Percentiles rank a stretch among this genome's conserved stretches.
Evolutionary conservation across 768 basidiomycete species (phyloP).

Genomic region (Trametes cinnabarina): DNA sequence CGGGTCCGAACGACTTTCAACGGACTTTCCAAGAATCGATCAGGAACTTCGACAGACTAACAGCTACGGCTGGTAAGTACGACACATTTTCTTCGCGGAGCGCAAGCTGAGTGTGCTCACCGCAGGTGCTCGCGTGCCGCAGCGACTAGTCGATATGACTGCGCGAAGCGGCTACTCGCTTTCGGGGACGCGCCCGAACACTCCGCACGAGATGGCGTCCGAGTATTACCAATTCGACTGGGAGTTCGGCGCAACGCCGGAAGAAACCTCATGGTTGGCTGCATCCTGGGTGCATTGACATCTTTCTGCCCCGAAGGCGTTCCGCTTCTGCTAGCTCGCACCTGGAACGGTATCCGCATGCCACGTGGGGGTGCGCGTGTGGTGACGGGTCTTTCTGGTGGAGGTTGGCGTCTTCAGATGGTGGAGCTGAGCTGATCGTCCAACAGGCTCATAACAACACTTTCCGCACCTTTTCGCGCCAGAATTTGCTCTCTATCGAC

Average conservation of each 20-base stretch:
- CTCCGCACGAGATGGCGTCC: conserved; percentile 46
- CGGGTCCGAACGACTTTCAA: conserved; percentile 47
- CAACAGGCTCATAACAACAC: conserved; percentile 63
- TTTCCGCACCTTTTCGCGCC: conserved; percentile 49
- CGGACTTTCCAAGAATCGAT: conserved; percentile 43
- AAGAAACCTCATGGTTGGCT: conserved; percentile 63
- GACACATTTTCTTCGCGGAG: background rate
- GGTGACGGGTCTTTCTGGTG: conserved; percentile 24
- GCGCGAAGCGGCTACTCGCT: conserved; percentile 54
- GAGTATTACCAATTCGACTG: conserved; percentile 55
- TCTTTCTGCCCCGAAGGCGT: conserved; percentile 7
- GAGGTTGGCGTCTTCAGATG: background rate
- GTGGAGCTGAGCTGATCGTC: conserved; percentile 10
- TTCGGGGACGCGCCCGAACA: conserved; percentile 43
- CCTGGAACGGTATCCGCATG: conserved; percentile 10
- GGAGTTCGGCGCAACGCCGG: conserved; percentile 60
- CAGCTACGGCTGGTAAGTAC: conserved; percentile 43
- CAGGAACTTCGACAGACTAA: conserved; percentile 41
- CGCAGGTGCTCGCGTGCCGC: conserved; percentile 44
- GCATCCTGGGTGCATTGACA: conserved; percentile 51
- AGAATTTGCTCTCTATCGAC: conserved; percentile 54
- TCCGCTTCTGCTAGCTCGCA: conserved; percentile 25
- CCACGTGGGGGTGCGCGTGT: conserved; percentile 1
- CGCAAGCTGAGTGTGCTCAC: background rate
- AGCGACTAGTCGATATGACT: conserved; percentile 52